These are phyloP conservation scores for Dissophora ornata DNA, from an alignment of 192 early-diverging fungal species.

Conservation along the genomic window DNA sequence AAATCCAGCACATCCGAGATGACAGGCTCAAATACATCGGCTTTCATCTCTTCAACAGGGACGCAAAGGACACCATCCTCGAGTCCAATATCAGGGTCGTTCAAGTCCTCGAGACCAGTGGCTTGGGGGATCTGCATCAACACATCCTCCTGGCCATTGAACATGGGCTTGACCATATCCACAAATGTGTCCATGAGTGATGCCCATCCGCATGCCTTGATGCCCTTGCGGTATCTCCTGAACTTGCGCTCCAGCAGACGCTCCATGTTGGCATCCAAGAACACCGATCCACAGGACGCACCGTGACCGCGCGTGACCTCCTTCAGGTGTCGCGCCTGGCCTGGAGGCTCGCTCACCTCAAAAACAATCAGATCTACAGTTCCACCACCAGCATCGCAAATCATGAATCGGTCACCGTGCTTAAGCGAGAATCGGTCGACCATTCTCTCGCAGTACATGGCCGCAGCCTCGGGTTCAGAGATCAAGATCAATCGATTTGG, in stretches of 20 bases:
- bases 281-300: conserved; percentile 57
- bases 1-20: conserved; percentile 39
- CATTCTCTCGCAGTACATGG: conserved; percentile 66
- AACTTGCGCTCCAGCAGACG: conserved; percentile 49
- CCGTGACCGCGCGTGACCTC: conserved; percentile 62
- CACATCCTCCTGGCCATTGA: conserved; percentile 57
- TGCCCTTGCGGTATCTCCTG: conserved; percentile 45
- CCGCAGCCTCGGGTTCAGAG: conserved; percentile 65
- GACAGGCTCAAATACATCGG: conserved; percentile 52
- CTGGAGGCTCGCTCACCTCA: conserved; percentile 51
- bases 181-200: conserved; percentile 57
- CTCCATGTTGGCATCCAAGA: conserved; percentile 61
- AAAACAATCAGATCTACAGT: conserved; percentile 60
- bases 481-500: conserved; percentile 62
- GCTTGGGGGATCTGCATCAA: conserved; percentile 62
- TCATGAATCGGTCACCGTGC: conserved; percentile 58
- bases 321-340: conserved; percentile 46
- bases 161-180: conserved; percentile 53
- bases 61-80: conserved; percentile 60
- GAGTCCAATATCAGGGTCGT: conserved; percentile 56
- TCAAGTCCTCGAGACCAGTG: conserved; percentile 59
- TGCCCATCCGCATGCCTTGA: conserved; percentile 58
- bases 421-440: conserved; percentile 55
- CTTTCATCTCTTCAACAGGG: conserved; percentile 55
- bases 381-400: conserved; percentile 62